Base-by-base conservation (phyloP, 176 grass and related monocot species). In the Oryza glaberrima region DNA sequence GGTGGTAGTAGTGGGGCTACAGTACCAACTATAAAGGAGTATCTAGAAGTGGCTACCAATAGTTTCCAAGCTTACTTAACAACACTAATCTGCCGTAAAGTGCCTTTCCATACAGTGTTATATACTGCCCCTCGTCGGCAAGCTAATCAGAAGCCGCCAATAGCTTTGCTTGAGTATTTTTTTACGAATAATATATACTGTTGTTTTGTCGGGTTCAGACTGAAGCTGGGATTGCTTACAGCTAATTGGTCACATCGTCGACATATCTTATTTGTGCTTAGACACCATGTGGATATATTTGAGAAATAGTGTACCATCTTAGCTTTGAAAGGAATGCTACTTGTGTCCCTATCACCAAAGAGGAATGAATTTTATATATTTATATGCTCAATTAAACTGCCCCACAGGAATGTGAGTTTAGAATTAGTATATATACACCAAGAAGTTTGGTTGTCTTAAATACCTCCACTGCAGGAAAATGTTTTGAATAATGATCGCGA, bases 251-350 rank as follows among this genome's bases (percentile, higher is more conserved):
- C 87, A 80, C 46, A 47, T 88, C 69, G 3, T 72, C 67, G 4
- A 22, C 16, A 79, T 83, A 83, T 88, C n/a, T 73, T 83, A 79
- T 79, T 5, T 23, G 22, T 46, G 56, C 22, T 78, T 78, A 56
- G 69, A 66, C 25, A 52, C 80, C 67, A 88, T 78, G 67, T 73
- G 80, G 72, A 74, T 61, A 20, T 44, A 9, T 54, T 17, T 54
- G 8, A 19, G 16, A 54, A 17, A 54, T 54, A 54, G 51, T 54
- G 15, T 54, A 16, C 69, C 69, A 79, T 84, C 34, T 72, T 52
- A 41, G 76, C 32, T 79, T 44, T 81, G 66, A 56, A 88, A 79
- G 67, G 23, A 74, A 67, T 72, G 35, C 75, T 67, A 74, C 19
- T 34, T 78, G 47, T 80, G 81, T 75, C 70, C 35, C 69, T 63